phyloP scores from a whole-genome alignment of 768 basidiomycete species.

The Hygrocybe coccinea region DNA sequence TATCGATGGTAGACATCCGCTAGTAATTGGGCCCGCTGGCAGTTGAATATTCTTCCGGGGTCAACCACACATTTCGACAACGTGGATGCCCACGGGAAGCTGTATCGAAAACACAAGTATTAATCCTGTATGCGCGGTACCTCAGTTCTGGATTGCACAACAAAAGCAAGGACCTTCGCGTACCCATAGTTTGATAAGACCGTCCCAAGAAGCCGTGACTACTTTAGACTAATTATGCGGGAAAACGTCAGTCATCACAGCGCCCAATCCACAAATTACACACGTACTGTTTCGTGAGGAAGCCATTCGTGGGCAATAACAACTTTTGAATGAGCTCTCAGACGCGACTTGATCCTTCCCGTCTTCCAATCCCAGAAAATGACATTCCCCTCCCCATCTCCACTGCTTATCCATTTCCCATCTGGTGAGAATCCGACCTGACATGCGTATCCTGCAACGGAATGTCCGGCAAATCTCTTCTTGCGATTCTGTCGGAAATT shows the following conservation, averaged over 20 bases:
- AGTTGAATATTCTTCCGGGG: not conserved
- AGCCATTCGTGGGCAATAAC: constrained; percentile 98
- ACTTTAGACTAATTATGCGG: constrained; percentile 74
- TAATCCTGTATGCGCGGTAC: constrained; percentile 33
- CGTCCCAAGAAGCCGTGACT: constrained; percentile 96
- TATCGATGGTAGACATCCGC: too few relatives aligned
- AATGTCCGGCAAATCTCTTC: constrained; percentile 96
- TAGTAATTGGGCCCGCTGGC: not conserved
- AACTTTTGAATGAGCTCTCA: constrained; percentile 91
- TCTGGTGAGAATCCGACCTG: constrained; percentile 97
- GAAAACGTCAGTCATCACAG: constrained; percentile 38
- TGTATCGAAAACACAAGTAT: not conserved
- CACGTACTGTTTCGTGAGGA: constrained; percentile 89
- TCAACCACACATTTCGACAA: too few relatives aligned
- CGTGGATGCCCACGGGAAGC: too few relatives aligned
- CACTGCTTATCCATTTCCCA: constrained; percentile 96
- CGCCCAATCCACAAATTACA: constrained; percentile 26
- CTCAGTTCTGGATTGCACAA: constrained; percentile 6
- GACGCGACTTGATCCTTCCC: constrained; percentile 86
- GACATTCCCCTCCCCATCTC: constrained; percentile 90
- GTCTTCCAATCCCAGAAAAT: constrained; percentile 99
- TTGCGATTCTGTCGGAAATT: constrained; percentile 98
- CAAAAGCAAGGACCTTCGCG: constrained; percentile 20
- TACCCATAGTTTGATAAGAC: constrained; percentile 96
- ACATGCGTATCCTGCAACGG: constrained; percentile 95